Evolutionary conservation across 1,139 yeast species (phyloP).

Genomic region (Kluyveromyces sp.): DNA sequence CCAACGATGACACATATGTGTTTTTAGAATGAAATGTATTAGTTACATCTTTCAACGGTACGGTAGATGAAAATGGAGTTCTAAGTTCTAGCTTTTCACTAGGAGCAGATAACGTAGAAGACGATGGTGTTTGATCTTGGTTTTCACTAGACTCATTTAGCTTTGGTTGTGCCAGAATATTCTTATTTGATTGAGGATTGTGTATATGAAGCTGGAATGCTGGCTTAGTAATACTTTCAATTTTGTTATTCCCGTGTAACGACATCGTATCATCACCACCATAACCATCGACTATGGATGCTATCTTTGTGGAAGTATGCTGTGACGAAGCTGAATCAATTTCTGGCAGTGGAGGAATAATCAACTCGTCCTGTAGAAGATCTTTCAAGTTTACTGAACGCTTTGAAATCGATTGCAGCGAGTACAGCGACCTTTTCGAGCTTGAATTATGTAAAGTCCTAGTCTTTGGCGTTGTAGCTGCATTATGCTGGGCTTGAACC

Average conservation of each 20-base stretch:
- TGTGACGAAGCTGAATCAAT: not conserved
- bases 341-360: not conserved
- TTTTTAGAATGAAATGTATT: constrained; percentile 10
- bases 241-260: not conserved
- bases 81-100: not conserved
- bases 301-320: constrained; percentile 3
- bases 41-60: constrained; percentile 3
- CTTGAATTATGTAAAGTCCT: constrained; percentile 26
- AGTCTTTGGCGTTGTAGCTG: constrained; percentile 9
- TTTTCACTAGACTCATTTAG: not conserved
- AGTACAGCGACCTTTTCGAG: constrained; percentile 28
- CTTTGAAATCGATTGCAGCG: constrained; percentile 28
- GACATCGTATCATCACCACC: not conserved
- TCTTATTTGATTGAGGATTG: not conserved
- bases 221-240: not conserved
- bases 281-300: constrained; percentile 2
- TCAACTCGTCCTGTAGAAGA: constrained; percentile 14
- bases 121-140: not conserved
- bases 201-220: not conserved
- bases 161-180: constrained; percentile 1
- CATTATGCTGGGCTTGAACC: not conserved
- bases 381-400: constrained; percentile 29
- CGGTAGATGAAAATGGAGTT: not conserved
- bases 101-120: not conserved
- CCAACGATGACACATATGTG: constrained; percentile 13